phyloP scores from a whole-genome alignment of 345 rosid species.

The Brassica nigra region DNA sequence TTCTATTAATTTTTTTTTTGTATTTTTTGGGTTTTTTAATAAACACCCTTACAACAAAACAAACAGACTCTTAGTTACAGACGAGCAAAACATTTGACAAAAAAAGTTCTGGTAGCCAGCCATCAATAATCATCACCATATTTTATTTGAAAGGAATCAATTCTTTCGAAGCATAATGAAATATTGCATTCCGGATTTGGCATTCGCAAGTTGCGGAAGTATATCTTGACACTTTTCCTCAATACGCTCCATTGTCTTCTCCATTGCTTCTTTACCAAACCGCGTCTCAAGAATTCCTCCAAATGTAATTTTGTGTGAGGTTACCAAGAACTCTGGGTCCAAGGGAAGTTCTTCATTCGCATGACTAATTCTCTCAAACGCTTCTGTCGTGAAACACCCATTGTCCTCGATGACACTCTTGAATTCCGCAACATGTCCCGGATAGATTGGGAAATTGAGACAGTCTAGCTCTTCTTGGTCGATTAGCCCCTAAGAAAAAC shows the following conservation, averaged over 20 bases:
- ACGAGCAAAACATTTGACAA: not conserved
- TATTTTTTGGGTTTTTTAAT: no score
- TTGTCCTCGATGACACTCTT: conserved; percentile 24
- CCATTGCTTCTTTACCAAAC: conserved; percentile 40
- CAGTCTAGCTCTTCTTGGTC: conserved; percentile 30
- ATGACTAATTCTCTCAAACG: conserved; percentile 30
- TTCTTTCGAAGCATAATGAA: conserved; percentile 26
- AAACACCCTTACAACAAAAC: no score
- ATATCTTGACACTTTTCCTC: conserved; percentile 16
- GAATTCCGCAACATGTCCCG: conserved; percentile 20
- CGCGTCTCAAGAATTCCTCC: conserved; percentile 30
- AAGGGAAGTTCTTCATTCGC: conserved; percentile 18
- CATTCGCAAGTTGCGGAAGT: conserved; percentile 25
- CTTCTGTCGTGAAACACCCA: conserved; percentile 26
- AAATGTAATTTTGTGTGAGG: conserved; percentile 21
- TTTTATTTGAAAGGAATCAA: not conserved
- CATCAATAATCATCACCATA: not conserved
- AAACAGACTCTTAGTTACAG: no score
- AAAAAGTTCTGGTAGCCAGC: not conserved
- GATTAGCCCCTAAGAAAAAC: conserved; percentile 23
- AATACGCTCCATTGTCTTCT: conserved; percentile 28
- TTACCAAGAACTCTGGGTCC: conserved; percentile 28
- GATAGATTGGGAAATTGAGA: conserved; percentile 34
- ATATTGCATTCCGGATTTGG: conserved; percentile 30
- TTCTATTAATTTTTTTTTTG: no score